phyloP scores from a whole-genome alignment of 2,329 filamentous ascomycete species.

The Botrytis tulipae region DNA sequence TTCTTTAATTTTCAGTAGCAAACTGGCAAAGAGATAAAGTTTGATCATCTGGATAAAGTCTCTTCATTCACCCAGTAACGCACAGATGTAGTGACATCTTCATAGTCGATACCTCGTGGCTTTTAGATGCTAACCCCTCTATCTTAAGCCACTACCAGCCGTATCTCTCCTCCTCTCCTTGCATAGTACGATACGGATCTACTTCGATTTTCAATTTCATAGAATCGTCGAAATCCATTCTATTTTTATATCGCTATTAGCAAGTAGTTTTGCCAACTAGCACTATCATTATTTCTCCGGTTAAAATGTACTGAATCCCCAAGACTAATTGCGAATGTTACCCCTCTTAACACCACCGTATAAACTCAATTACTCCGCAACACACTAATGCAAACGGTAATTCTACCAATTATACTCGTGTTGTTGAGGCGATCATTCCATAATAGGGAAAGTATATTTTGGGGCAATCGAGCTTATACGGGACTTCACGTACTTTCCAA shows the following conservation, averaged over 20 bases:
- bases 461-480: not conserved
- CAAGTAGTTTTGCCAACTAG: constrained; percentile 7
- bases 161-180: not conserved
- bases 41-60: not conserved
- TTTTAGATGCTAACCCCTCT: not conserved
- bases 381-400: not conserved
- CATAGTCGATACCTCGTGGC: not conserved
- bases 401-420: not conserved
- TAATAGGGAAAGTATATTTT: not conserved
- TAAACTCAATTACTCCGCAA: not conserved
- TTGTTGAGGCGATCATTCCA: not conserved
- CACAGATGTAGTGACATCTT: constrained; percentile 12
- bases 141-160: not conserved
- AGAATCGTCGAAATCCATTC: not conserved
- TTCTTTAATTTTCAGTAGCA: not conserved
- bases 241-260: not conserved
- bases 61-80: not conserved
- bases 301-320: not conserved
- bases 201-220: not conserved
- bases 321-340: not conserved
- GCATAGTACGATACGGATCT: not conserved
- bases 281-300: not conserved
- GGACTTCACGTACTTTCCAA: not conserved
- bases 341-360: not conserved
- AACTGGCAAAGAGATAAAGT: not conserved